A percentile compares a stretch with the other conserved stretches of the same genome.
Conservation (phyloP, 352 stramenopile genomes). For the Globisporangium canariense region DNA sequence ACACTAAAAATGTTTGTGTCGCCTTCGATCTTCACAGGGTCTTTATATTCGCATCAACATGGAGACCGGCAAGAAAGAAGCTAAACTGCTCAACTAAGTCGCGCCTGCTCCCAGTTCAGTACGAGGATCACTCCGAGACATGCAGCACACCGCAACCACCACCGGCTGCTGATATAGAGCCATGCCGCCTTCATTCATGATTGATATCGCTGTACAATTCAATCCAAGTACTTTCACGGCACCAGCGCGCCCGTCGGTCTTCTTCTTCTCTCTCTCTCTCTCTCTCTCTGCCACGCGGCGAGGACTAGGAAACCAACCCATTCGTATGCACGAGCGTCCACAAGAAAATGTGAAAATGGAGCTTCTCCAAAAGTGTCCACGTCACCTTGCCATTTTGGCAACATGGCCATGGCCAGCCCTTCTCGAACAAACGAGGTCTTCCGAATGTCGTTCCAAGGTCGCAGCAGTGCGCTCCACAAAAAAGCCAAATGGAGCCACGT, state of each 20-base stretch:
- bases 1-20: background rate
- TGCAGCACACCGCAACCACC: background rate
- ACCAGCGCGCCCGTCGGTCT: too few relatives aligned
- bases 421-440: background rate
- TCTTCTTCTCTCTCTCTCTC: background rate
- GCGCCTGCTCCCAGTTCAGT: too few relatives aligned
- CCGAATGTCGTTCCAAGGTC: slow-evolving; percentile 9
- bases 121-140: background rate
- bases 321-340: background rate
- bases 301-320: background rate
- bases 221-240: background rate
- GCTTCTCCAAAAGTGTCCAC: background rate
- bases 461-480: background rate
- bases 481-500: slow-evolving; percentile 2
- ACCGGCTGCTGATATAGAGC: background rate
- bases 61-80: slow-evolving; percentile 56
- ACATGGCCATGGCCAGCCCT: background rate
- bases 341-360: background rate
- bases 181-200: background rate
- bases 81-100: slow-evolving; percentile 41
- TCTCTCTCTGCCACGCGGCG: background rate
- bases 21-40: slow-evolving; percentile 20
- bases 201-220: background rate
- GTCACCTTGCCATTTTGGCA: background rate
- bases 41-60: slow-evolving; percentile 63